These are phyloP conservation scores for Taiozyma sp. DNA, from an alignment of 1,139 yeast genomes.

Conservation along the genomic window DNA sequence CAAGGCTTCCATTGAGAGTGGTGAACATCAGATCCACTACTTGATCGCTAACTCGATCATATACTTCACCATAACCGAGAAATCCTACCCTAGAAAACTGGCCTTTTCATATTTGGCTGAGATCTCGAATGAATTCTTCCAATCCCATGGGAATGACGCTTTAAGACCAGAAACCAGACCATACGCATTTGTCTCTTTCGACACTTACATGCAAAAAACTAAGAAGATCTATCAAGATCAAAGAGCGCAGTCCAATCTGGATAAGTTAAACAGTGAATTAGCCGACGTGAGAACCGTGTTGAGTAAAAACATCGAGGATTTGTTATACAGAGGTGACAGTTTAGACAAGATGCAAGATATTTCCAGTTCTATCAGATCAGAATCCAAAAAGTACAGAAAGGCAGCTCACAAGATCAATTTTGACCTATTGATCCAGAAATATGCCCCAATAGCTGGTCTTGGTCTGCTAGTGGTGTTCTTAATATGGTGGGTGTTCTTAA, in stretches of 20 bases:
- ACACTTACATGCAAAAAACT: constrained; percentile 76
- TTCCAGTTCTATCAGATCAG: constrained; percentile 72
- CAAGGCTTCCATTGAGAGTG: constrained; percentile 81
- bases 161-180: constrained; percentile 65
- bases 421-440: constrained; percentile 81
- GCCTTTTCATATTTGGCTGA: constrained; percentile 86
- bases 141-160: constrained; percentile 74
- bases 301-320: constrained; percentile 94
- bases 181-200: constrained; percentile 86
- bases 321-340: constrained; percentile 90
- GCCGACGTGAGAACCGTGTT: constrained; percentile 92
- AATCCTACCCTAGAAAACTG: constrained; percentile 77
- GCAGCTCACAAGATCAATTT: constrained; percentile 89
- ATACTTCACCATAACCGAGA: constrained; percentile 72
- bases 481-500: constrained; percentile 75
- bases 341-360: constrained; percentile 90
- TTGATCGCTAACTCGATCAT: constrained; percentile 57
- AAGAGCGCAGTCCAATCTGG: constrained; percentile 83
- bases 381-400: constrained; percentile 81
- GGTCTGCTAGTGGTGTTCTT: constrained; percentile 70
- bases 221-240: constrained; percentile 86
- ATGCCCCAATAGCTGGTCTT: constrained; percentile 79
- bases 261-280: constrained; percentile 77
- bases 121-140: constrained; percentile 74
- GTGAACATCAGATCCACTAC: constrained; percentile 71